These are phyloP conservation scores for Fremontodendron californicum DNA, from an alignment of 345 rosid species.

Conservation along the genomic window DNA sequence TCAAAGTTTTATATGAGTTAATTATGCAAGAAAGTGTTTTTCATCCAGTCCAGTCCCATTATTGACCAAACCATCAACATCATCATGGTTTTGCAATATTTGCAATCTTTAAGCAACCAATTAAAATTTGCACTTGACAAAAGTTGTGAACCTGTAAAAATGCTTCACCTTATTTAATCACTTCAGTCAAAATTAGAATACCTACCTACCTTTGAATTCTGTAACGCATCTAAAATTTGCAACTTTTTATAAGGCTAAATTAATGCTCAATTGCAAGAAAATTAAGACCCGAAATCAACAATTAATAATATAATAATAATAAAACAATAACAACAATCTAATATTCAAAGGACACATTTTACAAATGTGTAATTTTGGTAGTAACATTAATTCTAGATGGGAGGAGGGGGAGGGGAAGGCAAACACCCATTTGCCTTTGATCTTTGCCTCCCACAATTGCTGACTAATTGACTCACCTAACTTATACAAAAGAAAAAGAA, in stretches of 20 bases:
- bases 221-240: no score
- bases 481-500: background rate
- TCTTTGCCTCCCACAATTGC: slow-evolving; percentile 12
- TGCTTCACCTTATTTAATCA: no score
- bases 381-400: background rate
- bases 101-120: background rate
- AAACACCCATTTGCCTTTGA: slow-evolving; percentile 23
- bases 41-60: no score
- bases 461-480: slow-evolving; percentile 3
- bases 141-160: background rate
- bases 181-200: no score
- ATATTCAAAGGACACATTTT: background rate
- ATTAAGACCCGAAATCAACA: background rate
- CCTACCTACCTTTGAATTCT: no score
- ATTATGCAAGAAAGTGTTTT: no score
- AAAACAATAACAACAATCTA: background rate
- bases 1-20: no score
- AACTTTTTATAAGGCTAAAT: no score
- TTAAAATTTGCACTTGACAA: background rate
- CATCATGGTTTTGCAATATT: background rate
- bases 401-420: no score
- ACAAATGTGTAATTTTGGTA: background rate
- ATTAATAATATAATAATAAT: background rate
- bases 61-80: no score
- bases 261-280: background rate